A percentile compares a stretch with the other conserved stretches of the same genome.
Evolutionary conservation across 352 stramenopile species (phyloP).

Genomic region (Globisporangium alternatum): DNA sequence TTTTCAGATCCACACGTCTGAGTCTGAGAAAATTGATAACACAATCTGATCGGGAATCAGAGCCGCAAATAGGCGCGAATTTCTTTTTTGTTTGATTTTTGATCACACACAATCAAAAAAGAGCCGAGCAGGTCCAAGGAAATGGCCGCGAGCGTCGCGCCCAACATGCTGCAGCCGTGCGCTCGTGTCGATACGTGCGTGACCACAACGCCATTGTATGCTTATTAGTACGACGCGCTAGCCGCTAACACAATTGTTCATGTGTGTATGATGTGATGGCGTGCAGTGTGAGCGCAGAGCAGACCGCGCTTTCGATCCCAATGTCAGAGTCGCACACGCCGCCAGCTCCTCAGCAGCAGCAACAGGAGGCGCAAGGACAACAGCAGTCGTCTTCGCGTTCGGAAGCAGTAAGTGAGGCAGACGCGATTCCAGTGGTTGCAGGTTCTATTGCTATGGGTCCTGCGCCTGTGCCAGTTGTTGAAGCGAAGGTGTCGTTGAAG

Average conservation of each 20-base stretch:
- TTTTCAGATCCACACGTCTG: background rate
- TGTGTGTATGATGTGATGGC: background rate
- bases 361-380: background rate
- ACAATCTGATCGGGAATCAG: background rate
- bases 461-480: conserved; percentile 14
- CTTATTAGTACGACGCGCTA: background rate
- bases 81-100: background rate
- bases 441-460: conserved; percentile 3
- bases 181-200: conserved; percentile 1
- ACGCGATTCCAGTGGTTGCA: background rate
- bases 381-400: background rate
- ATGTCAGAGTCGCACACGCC: background rate
- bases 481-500: conserved; percentile 20
- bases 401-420: background rate
- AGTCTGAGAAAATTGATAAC: background rate
- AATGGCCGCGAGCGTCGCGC: conserved; percentile 31
- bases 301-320: background rate
- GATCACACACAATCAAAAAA: background rate
- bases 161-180: conserved; percentile 21
- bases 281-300: background rate
- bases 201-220: background rate
- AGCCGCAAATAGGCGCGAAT: background rate
- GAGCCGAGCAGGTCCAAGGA: background rate
- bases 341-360: background rate
- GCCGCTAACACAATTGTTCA: background rate